Evolutionary conservation across 1,139 yeast species (phyloP), one percentile per base, ranked within the genome.

Genomic region (Spencermartinsiella ligniputridi): DNA sequence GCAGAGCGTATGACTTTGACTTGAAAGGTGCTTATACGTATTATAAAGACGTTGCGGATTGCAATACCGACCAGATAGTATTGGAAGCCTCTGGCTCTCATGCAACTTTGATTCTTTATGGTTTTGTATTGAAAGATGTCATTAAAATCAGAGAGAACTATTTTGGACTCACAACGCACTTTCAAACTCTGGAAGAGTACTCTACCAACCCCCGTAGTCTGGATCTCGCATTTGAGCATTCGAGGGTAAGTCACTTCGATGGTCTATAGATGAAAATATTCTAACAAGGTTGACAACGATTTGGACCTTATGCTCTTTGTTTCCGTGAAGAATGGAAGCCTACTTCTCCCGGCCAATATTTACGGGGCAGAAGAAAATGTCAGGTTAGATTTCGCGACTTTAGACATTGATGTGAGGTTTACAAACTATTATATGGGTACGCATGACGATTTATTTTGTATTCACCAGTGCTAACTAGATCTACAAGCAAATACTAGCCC

Each of bases 371-470:
- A 72, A 15, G 74, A 85, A 0, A 84, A 82, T 58, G 58, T 85
- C 30, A 79, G 83, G 0, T 61, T 90, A 1, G 73, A 74, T 32
- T 82, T 88, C 57, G 81, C 81, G 25, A 70, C 75, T 27, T 68
- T 89, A 40, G 89, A 82, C 54, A 75, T 86, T 29, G 97, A 89
- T 57, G 70, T 87, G 32, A 70, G 97, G 43, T 85, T 88, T 63
- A 83, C 92, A n/a, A 86, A 88, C 55, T 90, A 84, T 61, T 92
- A 90, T 60, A 88, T 90, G 96, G 96, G 87, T 60, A 63, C 82
- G 60, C 82, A 17, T 18, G 4, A 16, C 22, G 20, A 13, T 34
- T 5, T 20, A 24, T 35, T 11, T 13, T 18, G 41, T 38, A 19
- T 37, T 27, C 12, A 24, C 39, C 25, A 33, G 41, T 35, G 9